Percentiles rank a stretch among this genome's conserved stretches.
phyloP scores from a whole-genome alignment of 345 rosid species.

The Diplotaxis tenuifolia region DNA sequence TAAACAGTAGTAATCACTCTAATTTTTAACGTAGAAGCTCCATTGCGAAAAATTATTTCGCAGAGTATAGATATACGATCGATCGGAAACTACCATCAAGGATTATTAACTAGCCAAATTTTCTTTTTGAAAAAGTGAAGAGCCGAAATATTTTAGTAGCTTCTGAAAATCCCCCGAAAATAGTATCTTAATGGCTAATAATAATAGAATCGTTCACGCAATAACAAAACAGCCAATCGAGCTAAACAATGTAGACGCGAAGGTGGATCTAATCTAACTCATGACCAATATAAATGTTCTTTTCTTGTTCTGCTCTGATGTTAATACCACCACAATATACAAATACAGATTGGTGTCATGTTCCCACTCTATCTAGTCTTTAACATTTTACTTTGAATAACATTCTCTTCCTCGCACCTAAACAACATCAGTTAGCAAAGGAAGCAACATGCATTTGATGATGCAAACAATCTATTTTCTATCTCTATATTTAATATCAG shows the following conservation, averaged over 20 bases:
- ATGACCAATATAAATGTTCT: constrained; percentile 2
- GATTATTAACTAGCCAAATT: background rate
- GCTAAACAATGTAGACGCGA: background rate
- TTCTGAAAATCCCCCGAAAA: background rate
- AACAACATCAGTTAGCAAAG: constrained; percentile 18
- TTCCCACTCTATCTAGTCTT: constrained; percentile 16
- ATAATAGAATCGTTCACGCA: constrained; percentile 29
- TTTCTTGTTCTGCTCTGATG: constrained; percentile 9
- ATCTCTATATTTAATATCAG: constrained; percentile 26
- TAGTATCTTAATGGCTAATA: background rate
- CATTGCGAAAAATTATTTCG: too few species aligned
- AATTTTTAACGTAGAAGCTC: too few species aligned
- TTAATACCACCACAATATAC: constrained; percentile 9
- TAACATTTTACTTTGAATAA: background rate
- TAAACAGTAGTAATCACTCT: too few species aligned
- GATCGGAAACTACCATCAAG: background rate
- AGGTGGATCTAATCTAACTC: constrained; percentile 15
- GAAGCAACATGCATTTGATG: background rate
- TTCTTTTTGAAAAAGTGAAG: background rate
- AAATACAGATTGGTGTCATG: constrained; percentile 7
- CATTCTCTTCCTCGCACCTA: constrained; percentile 1
- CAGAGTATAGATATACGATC: too few species aligned
- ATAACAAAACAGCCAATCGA: constrained; percentile 19
- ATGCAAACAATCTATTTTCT: constrained; percentile 12
- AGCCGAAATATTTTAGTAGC: background rate